A percentile compares a stretch with the other conserved stretches of the same genome.
Conservation (phyloP, 148 eudicot species). For the Rhododendron ferrugineum region DNA sequence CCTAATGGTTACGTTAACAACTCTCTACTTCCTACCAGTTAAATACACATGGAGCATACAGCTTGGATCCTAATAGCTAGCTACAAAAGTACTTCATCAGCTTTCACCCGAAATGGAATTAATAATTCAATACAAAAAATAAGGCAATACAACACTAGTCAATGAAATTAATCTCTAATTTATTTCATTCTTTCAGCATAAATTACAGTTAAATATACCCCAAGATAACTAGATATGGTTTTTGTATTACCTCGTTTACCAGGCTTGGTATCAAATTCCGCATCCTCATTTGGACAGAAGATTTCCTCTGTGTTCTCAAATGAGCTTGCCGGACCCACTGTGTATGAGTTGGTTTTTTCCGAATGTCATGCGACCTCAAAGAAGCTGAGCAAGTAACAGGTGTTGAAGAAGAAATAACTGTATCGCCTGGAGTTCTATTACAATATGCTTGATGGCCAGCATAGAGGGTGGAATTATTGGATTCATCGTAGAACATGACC, state of each 20-base stretch:
- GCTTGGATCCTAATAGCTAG: neutral
- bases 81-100: slow-evolving; percentile 15
- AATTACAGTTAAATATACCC: neutral
- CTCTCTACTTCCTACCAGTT: neutral
- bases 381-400: slow-evolving; percentile 47
- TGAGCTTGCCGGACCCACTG: slow-evolving; percentile 30
- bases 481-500: too few species aligned
- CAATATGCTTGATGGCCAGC: too few species aligned
- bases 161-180: neutral
- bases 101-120: neutral
- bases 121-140: neutral
- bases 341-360: slow-evolving; percentile 34
- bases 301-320: slow-evolving; percentile 28
- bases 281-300: slow-evolving; percentile 12
- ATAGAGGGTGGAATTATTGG: too few species aligned
- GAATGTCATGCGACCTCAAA: slow-evolving; percentile 27
- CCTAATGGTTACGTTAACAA: neutral
- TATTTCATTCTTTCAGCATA: neutral
- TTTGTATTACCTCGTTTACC: slow-evolving; percentile 47
- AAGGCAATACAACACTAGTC: neutral
- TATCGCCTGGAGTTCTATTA: slow-evolving; percentile 16
- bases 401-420: slow-evolving; percentile 63
- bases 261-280: slow-evolving; percentile 26
- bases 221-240: neutral
- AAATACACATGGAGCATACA: neutral